These are phyloP conservation scores for Solanum aculeatissimum DNA, from an alignment of 305 asterid species.

Conservation along the genomic window DNA sequence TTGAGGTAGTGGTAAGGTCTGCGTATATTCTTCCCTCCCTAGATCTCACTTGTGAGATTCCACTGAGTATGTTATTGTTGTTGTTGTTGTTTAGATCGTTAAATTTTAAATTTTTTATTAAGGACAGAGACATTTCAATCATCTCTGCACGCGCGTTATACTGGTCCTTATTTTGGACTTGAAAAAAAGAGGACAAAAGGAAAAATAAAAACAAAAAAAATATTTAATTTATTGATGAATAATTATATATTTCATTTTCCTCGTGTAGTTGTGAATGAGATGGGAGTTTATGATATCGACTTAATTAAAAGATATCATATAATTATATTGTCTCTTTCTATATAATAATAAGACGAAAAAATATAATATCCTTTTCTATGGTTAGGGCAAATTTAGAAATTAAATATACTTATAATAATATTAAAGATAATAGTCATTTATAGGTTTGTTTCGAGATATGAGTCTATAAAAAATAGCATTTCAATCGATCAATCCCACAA, in stretches of 20 bases:
- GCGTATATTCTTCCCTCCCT: too few species aligned
- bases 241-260: background rate
- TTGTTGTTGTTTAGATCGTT: too few species aligned
- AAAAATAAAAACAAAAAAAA: background rate
- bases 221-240: background rate
- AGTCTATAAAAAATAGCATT: too few species aligned
- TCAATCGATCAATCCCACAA: too few species aligned
- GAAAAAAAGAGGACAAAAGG: background rate
- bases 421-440: background rate
- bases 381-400: background rate
- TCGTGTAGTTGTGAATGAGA: background rate
- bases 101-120: background rate
- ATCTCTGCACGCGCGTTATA: background rate
- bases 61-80: too few species aligned
- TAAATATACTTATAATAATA: background rate
- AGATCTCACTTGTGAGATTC: too few species aligned
- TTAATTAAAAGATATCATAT: background rate
- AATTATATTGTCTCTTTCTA: background rate
- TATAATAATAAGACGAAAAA: background rate
- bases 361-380: background rate
- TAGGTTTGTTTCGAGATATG: background rate
- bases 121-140: accelerated
- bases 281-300: background rate
- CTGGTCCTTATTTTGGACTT: background rate
- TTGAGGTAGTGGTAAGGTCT: too few species aligned